These are phyloP conservation scores for Brassica balearica DNA, from an alignment of 441 rosid genomes.

Conservation along the genomic window DNA sequence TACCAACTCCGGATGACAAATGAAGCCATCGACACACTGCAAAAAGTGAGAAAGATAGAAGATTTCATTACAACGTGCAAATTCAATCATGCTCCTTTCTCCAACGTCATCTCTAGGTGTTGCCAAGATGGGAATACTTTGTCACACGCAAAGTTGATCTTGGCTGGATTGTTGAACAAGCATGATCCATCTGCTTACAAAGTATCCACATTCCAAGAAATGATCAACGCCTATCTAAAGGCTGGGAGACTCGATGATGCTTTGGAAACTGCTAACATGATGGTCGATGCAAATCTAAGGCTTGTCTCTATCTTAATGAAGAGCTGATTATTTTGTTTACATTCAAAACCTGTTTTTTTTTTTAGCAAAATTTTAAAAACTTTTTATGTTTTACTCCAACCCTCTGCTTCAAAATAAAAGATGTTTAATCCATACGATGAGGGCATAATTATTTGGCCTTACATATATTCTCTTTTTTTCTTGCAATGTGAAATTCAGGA, in stretches of 20 bases:
- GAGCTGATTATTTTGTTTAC: neutral
- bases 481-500: too few relatives aligned
- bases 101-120: neutral
- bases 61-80: neutral
- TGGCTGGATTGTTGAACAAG: neutral
- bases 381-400: neutral
- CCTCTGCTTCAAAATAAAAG: neutral
- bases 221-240: neutral
- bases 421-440: too few relatives aligned
- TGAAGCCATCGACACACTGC: neutral
- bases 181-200: slow-evolving; percentile 1
- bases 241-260: neutral
- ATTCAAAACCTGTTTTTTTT: too few relatives aligned
- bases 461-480: too few relatives aligned
- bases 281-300: neutral
- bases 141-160: neutral
- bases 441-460: too few relatives aligned
- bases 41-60: neutral
- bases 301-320: slow-evolving; percentile 6
- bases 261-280: neutral
- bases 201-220: neutral
- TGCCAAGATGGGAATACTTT: neutral
- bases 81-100: neutral
- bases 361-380: too few relatives aligned
- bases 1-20: neutral